These are phyloP conservation scores for Leccinum subtestaceum DNA, from an alignment of 768 basidiomycete species.

Conservation along the genomic window DNA sequence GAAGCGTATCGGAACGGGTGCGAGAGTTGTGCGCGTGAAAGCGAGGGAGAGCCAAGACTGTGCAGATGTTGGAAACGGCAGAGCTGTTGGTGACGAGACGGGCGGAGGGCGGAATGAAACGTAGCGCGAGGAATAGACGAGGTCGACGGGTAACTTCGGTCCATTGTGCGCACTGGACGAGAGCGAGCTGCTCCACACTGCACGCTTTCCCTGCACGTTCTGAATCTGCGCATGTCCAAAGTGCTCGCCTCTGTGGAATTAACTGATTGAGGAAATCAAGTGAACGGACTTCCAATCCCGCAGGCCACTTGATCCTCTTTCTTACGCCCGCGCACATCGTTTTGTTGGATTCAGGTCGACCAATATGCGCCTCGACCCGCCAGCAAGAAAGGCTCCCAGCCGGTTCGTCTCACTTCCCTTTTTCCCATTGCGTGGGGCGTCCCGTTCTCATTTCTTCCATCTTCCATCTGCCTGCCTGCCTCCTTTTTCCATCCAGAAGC, in stretches of 20 bases:
- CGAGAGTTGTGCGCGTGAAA: no score
- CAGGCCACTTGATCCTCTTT: no score
- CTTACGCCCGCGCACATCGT: no score
- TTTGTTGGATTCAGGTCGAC: not conserved
- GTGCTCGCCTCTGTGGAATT: slow-evolving; percentile 60
- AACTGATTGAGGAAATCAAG: not conserved
- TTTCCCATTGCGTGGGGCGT: not conserved
- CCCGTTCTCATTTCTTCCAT: not conserved
- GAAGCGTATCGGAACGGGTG: no score
- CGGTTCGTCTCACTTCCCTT: slow-evolving; percentile 11
- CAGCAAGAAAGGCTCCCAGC: not conserved
- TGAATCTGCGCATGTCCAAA: slow-evolving; percentile 52
- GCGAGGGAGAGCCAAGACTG: no score
- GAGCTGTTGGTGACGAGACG: no score
- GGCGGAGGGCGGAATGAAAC: no score
- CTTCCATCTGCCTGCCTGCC: not conserved
- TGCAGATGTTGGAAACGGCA: no score
- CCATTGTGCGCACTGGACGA: slow-evolving; percentile 34
- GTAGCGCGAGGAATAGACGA: slow-evolving; percentile 32
- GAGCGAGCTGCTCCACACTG: slow-evolving; percentile 15
- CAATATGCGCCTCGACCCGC: not conserved
- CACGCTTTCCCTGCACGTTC: slow-evolving; percentile 42
- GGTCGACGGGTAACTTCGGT: slow-evolving; percentile 45
- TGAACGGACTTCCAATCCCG: no score
- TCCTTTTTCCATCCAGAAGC: slow-evolving; percentile 1